A percentile compares a stretch with the other conserved stretches of the same genome.
Conservation (phyloP, 192 early-diverging fungal species). For the Irineochytrium annulatum region DNA sequence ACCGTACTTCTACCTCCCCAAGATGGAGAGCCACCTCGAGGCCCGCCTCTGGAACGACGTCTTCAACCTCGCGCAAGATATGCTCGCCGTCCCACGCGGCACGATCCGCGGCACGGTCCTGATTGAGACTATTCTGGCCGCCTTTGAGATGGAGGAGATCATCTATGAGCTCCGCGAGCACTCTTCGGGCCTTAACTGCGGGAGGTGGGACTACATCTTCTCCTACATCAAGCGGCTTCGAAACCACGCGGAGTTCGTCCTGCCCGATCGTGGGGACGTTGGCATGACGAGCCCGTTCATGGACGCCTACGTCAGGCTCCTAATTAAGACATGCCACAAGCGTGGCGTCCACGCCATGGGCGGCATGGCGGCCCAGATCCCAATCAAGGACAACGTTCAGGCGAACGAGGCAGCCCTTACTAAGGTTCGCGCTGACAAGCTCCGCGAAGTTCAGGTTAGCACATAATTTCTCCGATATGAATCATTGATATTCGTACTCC, state of each 20-base stretch:
- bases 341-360: conserved; percentile 99
- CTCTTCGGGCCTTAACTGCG: conserved; percentile 98
- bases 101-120: conserved; percentile 95
- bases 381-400: conserved; percentile 87
- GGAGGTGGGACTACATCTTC: conserved; percentile 99
- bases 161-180: conserved; percentile 98
- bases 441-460: conserved; percentile 91
- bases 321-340: conserved; percentile 98
- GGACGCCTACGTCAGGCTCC: conserved; percentile 93
- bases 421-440: conserved; percentile 94
- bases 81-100: conserved; percentile 81
- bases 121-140: conserved; percentile 95
- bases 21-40: conserved; percentile 98
- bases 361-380: conserved; percentile 98
- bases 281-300: conserved; percentile 97
- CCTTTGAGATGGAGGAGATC: conserved; percentile 99
- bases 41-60: conserved; percentile 98
- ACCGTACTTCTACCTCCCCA: conserved; percentile 98
- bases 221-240: conserved; percentile 97
- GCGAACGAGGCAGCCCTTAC: conserved; percentile 88
- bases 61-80: conserved; percentile 94
- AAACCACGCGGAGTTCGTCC: conserved; percentile 75
- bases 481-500: too few relatives aligned
- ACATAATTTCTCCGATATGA: conserved; percentile 81
- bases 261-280: conserved; percentile 88